A percentile compares a stretch with the other conserved stretches of the same genome.
Evolutionary conservation across 2,329 filamentous ascomycete species (phyloP).

Genomic region (Xylaria polymorpha): DNA sequence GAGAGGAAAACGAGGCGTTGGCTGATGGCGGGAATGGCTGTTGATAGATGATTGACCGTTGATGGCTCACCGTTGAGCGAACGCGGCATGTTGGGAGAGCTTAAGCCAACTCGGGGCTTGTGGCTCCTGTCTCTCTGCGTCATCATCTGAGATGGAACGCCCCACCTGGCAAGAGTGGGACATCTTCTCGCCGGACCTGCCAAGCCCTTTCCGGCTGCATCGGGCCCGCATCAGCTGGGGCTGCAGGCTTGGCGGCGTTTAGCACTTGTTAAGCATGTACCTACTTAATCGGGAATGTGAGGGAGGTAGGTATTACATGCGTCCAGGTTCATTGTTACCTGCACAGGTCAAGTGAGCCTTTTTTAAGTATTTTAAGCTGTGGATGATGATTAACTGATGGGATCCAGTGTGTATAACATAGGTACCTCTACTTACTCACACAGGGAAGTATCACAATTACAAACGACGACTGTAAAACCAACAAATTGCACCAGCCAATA

Average conservation of each 20-base stretch:
- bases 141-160: conserved; percentile 15
- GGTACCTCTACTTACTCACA: too few relatives aligned
- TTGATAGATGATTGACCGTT: conserved; percentile 13
- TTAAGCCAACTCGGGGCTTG: conserved; percentile 21
- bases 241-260: conserved; percentile 15
- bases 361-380: background rate
- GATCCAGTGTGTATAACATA: background rate
- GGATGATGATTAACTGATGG: background rate
- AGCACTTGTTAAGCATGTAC: background rate
- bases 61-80: background rate
- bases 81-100: conserved; percentile 19
- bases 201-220: conserved; percentile 1
- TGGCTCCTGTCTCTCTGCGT: conserved; percentile 8
- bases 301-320: background rate
- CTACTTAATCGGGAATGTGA: background rate
- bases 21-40: background rate
- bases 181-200: conserved; percentile 5
- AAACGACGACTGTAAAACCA: background rate
- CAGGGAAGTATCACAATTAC: background rate
- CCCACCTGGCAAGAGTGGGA: background rate
- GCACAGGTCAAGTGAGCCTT: background rate
- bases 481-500: too few relatives aligned
- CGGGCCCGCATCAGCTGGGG: background rate
- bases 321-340: background rate
- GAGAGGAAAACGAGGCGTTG: background rate